These are phyloP conservation scores for Paecilomyces niveus DNA, from an alignment of 2,329 filamentous ascomycete species.

Conservation along the genomic window DNA sequence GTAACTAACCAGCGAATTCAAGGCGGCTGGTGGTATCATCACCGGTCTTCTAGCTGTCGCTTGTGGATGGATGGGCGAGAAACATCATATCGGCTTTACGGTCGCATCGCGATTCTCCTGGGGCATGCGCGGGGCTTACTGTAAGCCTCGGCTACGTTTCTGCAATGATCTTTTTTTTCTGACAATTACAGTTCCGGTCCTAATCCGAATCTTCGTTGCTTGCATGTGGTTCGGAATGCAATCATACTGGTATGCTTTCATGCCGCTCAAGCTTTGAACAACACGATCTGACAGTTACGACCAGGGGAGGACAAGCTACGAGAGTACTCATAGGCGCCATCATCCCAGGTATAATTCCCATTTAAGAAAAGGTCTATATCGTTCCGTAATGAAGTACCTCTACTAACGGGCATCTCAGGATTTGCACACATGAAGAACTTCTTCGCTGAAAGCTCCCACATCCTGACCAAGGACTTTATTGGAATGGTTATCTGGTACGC, in stretches of 20 bases:
- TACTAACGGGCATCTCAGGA: neutral
- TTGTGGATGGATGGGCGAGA: constrained; percentile 19
- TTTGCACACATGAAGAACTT: constrained; percentile 17
- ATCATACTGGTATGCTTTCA: constrained; percentile 6
- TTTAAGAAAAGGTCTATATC: neutral
- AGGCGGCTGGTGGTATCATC: constrained; percentile 11
- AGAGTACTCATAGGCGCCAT: constrained; percentile 12
- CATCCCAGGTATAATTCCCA: constrained; percentile 7
- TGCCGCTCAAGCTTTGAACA: neutral
- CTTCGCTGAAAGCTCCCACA: constrained; percentile 15
- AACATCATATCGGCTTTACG: constrained; percentile 20
- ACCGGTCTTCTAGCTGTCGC: constrained; percentile 16
- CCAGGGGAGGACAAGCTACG: constrained; percentile 16
- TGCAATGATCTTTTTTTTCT: neutral
- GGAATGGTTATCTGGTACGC: constrained; percentile 16
- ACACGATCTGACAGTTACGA: neutral
- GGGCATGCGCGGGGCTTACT: constrained; percentile 18
- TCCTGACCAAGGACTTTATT: constrained; percentile 18
- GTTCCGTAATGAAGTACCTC: neutral
- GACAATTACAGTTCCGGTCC: constrained; percentile 7
- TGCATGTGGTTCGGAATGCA: constrained; percentile 14
- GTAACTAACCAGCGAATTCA: neutral
- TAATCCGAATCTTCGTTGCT: constrained; percentile 12
- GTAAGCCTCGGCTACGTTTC: neutral
- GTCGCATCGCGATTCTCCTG: constrained; percentile 17